Conservation (phyloP, 805 yeast genomes). For the Metschnikowia picachoensis region DNA sequence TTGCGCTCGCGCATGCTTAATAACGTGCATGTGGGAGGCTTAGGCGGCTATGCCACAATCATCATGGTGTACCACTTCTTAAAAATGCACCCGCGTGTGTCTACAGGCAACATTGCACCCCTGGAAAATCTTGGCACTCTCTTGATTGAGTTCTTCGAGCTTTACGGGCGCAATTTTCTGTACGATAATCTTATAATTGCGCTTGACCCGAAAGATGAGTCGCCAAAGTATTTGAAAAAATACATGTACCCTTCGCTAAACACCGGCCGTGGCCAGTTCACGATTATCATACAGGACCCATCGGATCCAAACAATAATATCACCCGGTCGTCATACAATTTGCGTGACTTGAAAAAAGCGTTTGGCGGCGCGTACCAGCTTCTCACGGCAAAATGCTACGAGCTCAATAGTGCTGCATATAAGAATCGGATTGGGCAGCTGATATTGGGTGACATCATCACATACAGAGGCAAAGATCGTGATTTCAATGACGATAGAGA, state of each 20-base stretch:
- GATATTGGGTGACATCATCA: conserved; percentile 75
- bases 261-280: conserved; percentile 50
- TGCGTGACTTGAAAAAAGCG: conserved; percentile 75
- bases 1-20: conserved; percentile 72
- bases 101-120: conserved; percentile 63
- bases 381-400: conserved; percentile 70
- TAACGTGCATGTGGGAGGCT: conserved; percentile 88
- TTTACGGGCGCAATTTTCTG: conserved; percentile 86
- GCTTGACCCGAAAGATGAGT: conserved; percentile 49
- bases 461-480: conserved; percentile 67
- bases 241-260: conserved; percentile 47
- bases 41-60: conserved; percentile 93
- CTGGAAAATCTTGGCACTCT: conserved; percentile 79
- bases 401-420: conserved; percentile 60
- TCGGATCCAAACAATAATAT: conserved; percentile 80
- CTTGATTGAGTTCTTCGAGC: conserved; percentile 85
- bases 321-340: conserved; percentile 78
- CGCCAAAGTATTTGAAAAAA: conserved; percentile 60
- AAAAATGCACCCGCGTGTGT: conserved; percentile 70
- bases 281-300: conserved; percentile 85
- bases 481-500: conserved; percentile 74
- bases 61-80: conserved; percentile 80
- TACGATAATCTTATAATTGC: conserved; percentile 75
- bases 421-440: conserved; percentile 66
- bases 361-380: conserved; percentile 86